A percentile compares a stretch with the other conserved stretches of the same genome.
phyloP scores from a whole-genome alignment of 2,329 filamentous ascomycete genomes.

The Hirsutella minnesotensis region DNA sequence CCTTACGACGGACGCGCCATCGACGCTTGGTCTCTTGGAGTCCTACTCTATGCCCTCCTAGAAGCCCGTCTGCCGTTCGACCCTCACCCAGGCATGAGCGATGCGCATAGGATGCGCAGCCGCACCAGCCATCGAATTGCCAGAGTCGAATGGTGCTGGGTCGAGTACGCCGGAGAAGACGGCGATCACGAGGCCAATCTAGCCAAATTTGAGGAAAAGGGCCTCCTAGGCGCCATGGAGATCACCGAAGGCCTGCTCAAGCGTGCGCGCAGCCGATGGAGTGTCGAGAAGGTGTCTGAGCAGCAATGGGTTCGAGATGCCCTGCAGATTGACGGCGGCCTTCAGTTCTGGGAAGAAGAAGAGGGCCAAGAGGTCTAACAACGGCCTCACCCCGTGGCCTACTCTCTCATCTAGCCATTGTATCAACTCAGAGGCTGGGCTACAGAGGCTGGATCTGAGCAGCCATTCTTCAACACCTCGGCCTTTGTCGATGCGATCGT shows the following conservation, averaged over 20 bases:
- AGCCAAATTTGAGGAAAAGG: constrained; percentile 48
- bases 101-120: constrained; percentile 63
- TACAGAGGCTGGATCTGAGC: too few relatives aligned
- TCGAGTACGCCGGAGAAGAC: constrained; percentile 69
- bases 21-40: constrained; percentile 91
- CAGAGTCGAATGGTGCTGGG: constrained; percentile 90
- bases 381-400: constrained; percentile 1
- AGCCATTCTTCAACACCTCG: not conserved
- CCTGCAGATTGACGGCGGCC: constrained; percentile 53
- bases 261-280: constrained; percentile 68
- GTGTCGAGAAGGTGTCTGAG: constrained; percentile 59
- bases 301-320: constrained; percentile 67
- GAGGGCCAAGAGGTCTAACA: constrained; percentile 39
- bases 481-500: too few relatives aligned
- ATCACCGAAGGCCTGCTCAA: constrained; percentile 79
- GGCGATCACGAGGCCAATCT: constrained; percentile 69
- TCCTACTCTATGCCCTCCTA: constrained; percentile 83
- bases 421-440: too few relatives aligned
- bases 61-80: constrained; percentile 93
- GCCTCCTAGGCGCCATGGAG: constrained; percentile 62
- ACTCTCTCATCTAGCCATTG: not conserved
- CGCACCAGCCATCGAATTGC: constrained; percentile 90
- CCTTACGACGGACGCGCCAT: constrained; percentile 86
- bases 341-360: constrained; percentile 47
- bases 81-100: constrained; percentile 68